Evolutionary conservation across 2,329 filamentous ascomycete genomes (phyloP).

Genomic region (Alternaria ethzedia): DNA sequence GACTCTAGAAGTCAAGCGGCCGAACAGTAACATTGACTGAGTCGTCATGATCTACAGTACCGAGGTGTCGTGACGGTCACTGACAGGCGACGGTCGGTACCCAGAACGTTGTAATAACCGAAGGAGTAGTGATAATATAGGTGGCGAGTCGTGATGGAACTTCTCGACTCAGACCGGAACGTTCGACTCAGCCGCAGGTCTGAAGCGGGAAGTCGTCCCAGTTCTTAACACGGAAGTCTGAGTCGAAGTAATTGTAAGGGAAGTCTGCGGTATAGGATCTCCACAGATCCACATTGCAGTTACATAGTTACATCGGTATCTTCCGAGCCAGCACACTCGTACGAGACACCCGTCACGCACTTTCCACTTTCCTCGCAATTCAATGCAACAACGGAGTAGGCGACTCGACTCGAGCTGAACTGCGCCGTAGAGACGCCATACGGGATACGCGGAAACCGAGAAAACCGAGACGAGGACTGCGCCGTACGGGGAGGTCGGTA

Average conservation of each 20-base stretch:
- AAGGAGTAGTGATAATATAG: background rate
- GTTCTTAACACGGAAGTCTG: background rate
- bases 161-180: background rate
- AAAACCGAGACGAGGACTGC: background rate
- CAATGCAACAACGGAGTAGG: background rate
- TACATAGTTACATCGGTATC: background rate
- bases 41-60: background rate
- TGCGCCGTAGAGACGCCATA: background rate
- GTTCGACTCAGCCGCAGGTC: background rate
- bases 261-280: background rate
- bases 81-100: background rate
- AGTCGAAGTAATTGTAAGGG: no score
- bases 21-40: no score
- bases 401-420: background rate
- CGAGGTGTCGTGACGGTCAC: background rate
- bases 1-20: background rate
- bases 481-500: background rate
- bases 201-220: background rate
- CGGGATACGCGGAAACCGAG: background rate
- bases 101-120: background rate
- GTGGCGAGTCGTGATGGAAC: background rate
- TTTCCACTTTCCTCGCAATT: no score
- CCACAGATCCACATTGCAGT: background rate
- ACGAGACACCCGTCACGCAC: background rate
- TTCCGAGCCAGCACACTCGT: background rate